Evolutionary conservation across 495 filamentous ascomycete genomes (phyloP).

Genomic region (Saxispiralis lemnorum): DNA sequence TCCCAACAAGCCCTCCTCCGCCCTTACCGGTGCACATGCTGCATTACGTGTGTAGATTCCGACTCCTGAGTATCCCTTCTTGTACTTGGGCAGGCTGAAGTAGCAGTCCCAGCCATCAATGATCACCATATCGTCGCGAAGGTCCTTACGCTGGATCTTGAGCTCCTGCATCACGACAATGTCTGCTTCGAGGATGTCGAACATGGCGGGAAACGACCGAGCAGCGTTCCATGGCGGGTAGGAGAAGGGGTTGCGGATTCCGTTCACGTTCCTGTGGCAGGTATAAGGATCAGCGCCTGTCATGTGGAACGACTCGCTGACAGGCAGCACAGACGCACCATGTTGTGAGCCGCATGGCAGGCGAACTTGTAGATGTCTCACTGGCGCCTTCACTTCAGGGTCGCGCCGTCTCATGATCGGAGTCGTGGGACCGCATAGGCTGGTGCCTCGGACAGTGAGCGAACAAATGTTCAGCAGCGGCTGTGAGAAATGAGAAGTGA

Average conservation of each 20-base stretch:
- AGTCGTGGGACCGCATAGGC: neutral
- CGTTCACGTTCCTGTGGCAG: conserved; percentile 66
- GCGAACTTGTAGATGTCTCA: too few relatives aligned
- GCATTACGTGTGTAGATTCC: conserved; percentile 88
- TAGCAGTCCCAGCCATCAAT: conserved; percentile 93
- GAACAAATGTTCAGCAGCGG: too few relatives aligned
- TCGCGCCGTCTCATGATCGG: too few relatives aligned
- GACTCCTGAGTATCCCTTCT: conserved; percentile 96
- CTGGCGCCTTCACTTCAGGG: too few relatives aligned
- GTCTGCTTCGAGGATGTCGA: conserved; percentile 81
- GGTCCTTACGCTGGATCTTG: conserved; percentile 89
- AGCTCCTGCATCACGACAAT: conserved; percentile 91
- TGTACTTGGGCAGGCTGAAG: conserved; percentile 79
- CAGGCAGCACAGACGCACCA: conserved; percentile 3
- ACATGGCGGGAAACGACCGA: conserved; percentile 87
- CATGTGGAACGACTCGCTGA: conserved; percentile 39
- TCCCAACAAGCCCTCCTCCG: conserved; percentile 85
- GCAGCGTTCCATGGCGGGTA: conserved; percentile 88
- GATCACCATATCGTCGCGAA: conserved; percentile 88
- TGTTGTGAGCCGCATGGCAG: conserved; percentile 14
- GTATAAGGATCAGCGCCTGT: conserved; percentile 28
- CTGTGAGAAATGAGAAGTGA: too few relatives aligned
- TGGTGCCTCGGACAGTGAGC: neutral
- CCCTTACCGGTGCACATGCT: conserved; percentile 70
- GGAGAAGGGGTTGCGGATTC: conserved; percentile 87